Conservation (phyloP, 352 stramenopile genomes). For the Thalassiosira sp. region DNA sequence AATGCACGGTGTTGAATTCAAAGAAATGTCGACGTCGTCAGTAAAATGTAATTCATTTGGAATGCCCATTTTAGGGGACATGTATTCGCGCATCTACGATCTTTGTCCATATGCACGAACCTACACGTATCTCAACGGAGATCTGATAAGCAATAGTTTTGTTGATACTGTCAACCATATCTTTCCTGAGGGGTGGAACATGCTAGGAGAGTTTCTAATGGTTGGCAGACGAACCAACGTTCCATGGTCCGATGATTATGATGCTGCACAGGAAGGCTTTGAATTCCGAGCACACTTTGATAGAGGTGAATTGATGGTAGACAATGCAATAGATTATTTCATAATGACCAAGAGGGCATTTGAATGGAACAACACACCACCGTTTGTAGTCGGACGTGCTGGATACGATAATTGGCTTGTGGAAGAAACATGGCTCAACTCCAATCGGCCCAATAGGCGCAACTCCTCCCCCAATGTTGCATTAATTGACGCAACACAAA, state of each 20-base stretch:
- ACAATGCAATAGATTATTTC: background rate
- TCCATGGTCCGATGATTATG: background rate
- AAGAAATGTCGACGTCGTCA: background rate
- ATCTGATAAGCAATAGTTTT: background rate
- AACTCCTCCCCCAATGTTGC: background rate
- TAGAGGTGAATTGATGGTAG: background rate
- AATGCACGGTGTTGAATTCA: background rate
- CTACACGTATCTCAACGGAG: background rate
- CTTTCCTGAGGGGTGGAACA: too few relatives aligned
- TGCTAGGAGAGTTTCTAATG: background rate
- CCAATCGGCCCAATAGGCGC: too few relatives aligned
- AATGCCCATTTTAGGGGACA: background rate
- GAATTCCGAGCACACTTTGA: background rate
- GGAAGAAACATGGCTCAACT: background rate
- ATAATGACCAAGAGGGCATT: background rate
- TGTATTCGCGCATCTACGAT: background rate
- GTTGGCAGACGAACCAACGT: background rate
- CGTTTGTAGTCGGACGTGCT: background rate
- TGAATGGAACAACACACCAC: background rate
- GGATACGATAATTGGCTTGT: background rate
- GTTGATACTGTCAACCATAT: background rate
- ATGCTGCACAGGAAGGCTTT: background rate
- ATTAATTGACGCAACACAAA: background rate
- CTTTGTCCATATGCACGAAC: background rate
- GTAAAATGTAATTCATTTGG: background rate